phyloP scores from a whole-genome alignment of 2,329 filamentous ascomycete genomes.

The Fusarium sp. region DNA sequence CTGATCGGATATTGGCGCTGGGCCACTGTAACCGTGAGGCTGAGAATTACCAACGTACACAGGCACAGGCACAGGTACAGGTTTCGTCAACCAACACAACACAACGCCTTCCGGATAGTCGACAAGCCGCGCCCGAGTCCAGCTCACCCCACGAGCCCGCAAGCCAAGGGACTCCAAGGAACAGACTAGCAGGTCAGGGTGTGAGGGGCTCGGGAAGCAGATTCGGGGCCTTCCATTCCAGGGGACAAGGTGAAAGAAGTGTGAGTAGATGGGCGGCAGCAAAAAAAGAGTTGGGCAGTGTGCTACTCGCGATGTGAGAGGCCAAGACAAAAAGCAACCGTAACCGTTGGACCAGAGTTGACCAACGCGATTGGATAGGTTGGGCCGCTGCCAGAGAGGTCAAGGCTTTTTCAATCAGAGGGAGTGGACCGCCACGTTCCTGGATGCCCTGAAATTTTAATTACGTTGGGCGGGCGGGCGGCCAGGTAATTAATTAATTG shows the following conservation, averaged over 20 bases:
- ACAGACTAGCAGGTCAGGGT: neutral
- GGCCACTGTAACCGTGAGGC: constrained; percentile 29
- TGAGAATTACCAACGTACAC: constrained; percentile 14
- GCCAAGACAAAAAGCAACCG: constrained; percentile 22
- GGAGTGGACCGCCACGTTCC: constrained; percentile 40
- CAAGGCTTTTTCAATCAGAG: constrained; percentile 23
- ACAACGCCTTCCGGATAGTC: neutral
- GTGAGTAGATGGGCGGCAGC: neutral
- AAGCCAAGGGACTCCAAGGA: neutral
- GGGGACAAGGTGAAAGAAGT: constrained; percentile 21
- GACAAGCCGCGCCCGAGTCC: constrained; percentile 1
- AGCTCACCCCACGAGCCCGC: constrained; percentile 5
- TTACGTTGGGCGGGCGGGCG: constrained; percentile 39
- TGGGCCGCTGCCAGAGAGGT: constrained; percentile 33
- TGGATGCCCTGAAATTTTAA: constrained; percentile 45
- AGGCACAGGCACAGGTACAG: neutral
- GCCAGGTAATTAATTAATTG: constrained; percentile 36
- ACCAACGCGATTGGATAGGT: constrained; percentile 28
- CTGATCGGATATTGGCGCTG: constrained; percentile 5
- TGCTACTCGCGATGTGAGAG: neutral
- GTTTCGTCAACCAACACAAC: neutral
- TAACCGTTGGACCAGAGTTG: constrained; percentile 32
- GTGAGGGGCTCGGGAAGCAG: constrained; percentile 23
- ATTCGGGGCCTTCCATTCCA: constrained; percentile 20
- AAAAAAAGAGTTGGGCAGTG: constrained; percentile 4